phyloP scores from a whole-genome alignment of 2,329 filamentous ascomycete genomes.

The Gyromitra esculenta region DNA sequence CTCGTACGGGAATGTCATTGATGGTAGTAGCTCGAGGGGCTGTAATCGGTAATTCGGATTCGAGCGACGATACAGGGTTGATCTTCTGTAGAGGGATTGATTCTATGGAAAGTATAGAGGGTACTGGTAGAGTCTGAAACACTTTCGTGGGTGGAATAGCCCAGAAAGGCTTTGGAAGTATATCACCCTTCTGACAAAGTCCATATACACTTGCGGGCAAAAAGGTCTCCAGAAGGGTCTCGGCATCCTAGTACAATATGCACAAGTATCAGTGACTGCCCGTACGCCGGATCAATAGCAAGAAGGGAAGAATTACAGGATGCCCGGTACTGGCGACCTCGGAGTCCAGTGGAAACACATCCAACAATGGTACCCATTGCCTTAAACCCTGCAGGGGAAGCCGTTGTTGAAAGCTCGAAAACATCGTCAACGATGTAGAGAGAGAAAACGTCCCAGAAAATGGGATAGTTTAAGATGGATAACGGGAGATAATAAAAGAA shows the following conservation, averaged over 20 bases:
- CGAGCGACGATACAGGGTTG: conserved; percentile 35
- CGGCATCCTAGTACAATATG: conserved; percentile 50
- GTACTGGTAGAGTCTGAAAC: conserved; percentile 38
- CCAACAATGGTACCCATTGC: conserved; percentile 46
- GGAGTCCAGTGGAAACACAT: conserved; percentile 44
- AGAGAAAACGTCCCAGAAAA: conserved; percentile 42
- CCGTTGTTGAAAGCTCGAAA: conserved; percentile 48
- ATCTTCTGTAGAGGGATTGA: conserved; percentile 36
- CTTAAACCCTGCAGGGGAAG: conserved; percentile 50
- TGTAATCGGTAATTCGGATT: conserved; percentile 28
- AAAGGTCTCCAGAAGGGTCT: conserved; percentile 45
- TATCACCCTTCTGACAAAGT: conserved; percentile 49
- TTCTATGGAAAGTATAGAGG: conserved; percentile 32
- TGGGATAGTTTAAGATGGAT: conserved; percentile 47
- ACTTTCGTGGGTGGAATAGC: conserved; percentile 33
- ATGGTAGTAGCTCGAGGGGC: conserved; percentile 21
- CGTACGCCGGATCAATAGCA: conserved; percentile 43
- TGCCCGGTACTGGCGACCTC: conserved; percentile 40
- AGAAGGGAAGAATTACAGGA: conserved; percentile 41
- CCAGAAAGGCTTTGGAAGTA: conserved; percentile 35
- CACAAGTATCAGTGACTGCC: conserved; percentile 45
- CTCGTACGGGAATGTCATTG: conserved; percentile 33
- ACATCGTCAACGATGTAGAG: conserved; percentile 51
- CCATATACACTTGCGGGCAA: conserved; percentile 46
- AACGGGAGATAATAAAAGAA: conserved; percentile 46